These are phyloP conservation scores for Hamamelis virginiana DNA, from an alignment of 164 flowering plant species.

Conservation along the genomic window DNA sequence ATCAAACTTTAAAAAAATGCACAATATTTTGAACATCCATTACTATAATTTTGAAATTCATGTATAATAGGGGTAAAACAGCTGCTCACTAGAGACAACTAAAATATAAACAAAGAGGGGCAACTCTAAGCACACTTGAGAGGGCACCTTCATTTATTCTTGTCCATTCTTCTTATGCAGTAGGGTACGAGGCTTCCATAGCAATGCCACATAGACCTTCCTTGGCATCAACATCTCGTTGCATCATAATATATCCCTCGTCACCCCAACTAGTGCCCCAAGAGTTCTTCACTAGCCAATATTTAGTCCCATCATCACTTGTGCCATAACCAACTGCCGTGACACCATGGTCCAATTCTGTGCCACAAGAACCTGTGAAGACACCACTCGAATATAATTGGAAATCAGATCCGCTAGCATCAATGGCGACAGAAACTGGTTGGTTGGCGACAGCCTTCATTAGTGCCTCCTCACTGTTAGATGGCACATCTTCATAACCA, in stretches of 20 bases:
- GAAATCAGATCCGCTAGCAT: constrained; percentile 24
- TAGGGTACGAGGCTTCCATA: constrained; percentile 34
- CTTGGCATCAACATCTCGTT: constrained; percentile 23
- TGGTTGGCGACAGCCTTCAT: constrained; percentile 24
- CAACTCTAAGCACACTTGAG: too few relatives aligned
- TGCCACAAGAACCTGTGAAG: constrained; percentile 38
- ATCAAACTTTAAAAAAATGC: too few relatives aligned
- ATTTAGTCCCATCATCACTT: constrained; percentile 31
- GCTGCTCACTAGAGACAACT: too few relatives aligned
- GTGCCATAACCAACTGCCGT: constrained; percentile 43
- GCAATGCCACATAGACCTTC: constrained; percentile 49
- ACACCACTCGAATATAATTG: constrained; percentile 29
- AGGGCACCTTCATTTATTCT: too few relatives aligned
- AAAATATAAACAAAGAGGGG: too few relatives aligned
- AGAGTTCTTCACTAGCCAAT: constrained; percentile 47
- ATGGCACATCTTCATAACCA: constrained; percentile 22
- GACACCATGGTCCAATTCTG: constrained; percentile 32
- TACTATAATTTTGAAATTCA: too few relatives aligned
- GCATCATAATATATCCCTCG: constrained; percentile 39
- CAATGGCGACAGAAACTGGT: constrained; percentile 31
- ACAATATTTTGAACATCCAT: too few relatives aligned
- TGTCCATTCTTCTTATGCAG: constrained; percentile 9
- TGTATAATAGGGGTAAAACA: too few relatives aligned
- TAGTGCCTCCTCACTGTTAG: constrained; percentile 15
- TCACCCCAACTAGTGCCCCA: constrained; percentile 47